Evolutionary conservation across 371 early-diverging fungal species (phyloP).

Genomic region (Mucor indicus): DNA sequence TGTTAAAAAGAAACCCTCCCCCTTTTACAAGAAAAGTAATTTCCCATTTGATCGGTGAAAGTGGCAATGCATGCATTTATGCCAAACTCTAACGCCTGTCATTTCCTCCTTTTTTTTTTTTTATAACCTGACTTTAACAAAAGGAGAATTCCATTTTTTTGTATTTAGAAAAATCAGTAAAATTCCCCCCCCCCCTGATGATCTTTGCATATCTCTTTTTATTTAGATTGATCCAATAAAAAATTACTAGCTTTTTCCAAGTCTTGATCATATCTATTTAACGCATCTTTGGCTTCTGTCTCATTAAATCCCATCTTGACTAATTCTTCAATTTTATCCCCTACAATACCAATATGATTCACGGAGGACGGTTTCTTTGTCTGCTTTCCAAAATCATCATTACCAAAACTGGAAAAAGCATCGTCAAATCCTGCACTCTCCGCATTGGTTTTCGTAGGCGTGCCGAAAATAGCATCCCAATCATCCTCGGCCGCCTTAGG

Average conservation of each 20-base stretch:
- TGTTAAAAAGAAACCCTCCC: too few species aligned
- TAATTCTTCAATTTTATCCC: conserved; percentile 41
- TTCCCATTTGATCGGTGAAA: too few species aligned
- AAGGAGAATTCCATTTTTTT: too few species aligned
- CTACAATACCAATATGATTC: conserved; percentile 13
- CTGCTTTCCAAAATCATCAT: conserved; percentile 17
- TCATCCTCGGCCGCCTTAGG: conserved; percentile 22
- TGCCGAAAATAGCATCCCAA: conserved; percentile 48
- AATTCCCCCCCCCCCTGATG: too few species aligned
- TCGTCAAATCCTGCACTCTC: conserved; percentile 28
- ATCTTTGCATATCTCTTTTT: too few species aligned
- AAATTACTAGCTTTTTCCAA: conserved; percentile 69
- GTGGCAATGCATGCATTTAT: too few species aligned
- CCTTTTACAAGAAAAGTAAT: too few species aligned
- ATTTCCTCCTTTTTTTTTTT: too few species aligned
- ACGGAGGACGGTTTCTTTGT: conserved; percentile 1
- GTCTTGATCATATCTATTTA: conserved; percentile 67
- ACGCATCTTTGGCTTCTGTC: conserved; percentile 59
- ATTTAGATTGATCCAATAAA: conserved; percentile 57
- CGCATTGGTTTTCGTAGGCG: not conserved
- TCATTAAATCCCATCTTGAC: conserved; percentile 65
- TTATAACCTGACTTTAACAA: too few species aligned
- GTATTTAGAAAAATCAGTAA: too few species aligned
- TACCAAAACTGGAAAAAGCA: conserved; percentile 29
- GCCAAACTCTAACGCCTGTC: too few species aligned